Percentiles rank a stretch among this genome's conserved stretches.
Conservation (phyloP, 805 yeast species). For the Grigorovia transvaalensis region DNA sequence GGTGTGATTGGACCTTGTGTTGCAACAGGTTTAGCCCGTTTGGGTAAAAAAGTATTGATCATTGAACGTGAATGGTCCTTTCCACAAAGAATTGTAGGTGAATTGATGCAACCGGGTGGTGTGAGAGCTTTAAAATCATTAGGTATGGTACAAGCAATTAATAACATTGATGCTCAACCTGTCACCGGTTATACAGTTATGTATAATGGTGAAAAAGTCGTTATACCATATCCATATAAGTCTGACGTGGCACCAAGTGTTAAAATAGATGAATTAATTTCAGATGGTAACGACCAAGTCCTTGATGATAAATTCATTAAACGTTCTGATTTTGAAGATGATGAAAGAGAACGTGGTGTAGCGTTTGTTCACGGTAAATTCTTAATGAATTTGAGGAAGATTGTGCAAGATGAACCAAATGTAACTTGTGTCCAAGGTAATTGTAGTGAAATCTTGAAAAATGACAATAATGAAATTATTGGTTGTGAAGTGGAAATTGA, state of each 20-base stretch:
- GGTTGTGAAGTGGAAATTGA: constrained; percentile 62
- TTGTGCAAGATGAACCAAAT: constrained; percentile 61
- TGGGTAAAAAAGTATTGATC: constrained; percentile 67
- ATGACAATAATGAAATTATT: constrained; percentile 43
- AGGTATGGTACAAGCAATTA: constrained; percentile 60
- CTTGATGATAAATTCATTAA: constrained; percentile 41
- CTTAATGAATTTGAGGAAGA: constrained; percentile 58
- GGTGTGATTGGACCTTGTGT: constrained; percentile 94
- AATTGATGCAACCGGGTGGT: constrained; percentile 96
- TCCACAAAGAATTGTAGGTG: constrained; percentile 97
- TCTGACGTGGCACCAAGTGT: constrained; percentile 35
- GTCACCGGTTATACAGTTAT: constrained; percentile 76
- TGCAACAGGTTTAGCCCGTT: constrained; percentile 82
- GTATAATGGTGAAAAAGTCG: constrained; percentile 46
- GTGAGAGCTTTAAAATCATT: constrained; percentile 68
- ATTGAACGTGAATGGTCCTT: constrained; percentile 83
- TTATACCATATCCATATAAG: constrained; percentile 65
- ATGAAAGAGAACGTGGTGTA: constrained; percentile 55
- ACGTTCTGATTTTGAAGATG: constrained; percentile 45
- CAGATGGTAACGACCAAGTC: constrained; percentile 47
- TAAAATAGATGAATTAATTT: constrained; percentile 46
- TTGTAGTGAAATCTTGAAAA: constrained; percentile 55
- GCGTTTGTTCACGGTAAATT: constrained; percentile 92
- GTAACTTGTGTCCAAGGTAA: constrained; percentile 76
- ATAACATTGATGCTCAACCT: constrained; percentile 51